Conservation (phyloP, 306 rosid genomes). For the Neltuma alba region DNA sequence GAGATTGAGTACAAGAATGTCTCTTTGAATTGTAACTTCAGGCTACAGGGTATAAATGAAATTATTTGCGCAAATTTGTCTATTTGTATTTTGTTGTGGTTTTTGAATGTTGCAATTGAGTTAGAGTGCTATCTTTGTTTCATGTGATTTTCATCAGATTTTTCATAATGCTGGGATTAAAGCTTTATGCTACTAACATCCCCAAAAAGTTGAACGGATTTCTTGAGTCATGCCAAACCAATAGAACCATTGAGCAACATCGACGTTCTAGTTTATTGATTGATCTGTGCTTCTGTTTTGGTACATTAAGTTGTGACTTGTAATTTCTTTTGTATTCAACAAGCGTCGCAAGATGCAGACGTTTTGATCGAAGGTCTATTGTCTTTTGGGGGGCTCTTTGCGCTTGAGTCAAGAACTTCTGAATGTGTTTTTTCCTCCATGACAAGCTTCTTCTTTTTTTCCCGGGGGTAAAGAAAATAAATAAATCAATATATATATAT, state of each 20-base stretch:
- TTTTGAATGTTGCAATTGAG: neutral
- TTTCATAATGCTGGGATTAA: neutral
- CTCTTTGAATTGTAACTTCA: neutral
- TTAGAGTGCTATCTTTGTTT: neutral
- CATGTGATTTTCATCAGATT: neutral
- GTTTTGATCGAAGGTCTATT: neutral
- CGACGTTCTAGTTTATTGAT: neutral
- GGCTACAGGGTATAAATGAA: slow-evolving; percentile 4
- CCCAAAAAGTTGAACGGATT: neutral
- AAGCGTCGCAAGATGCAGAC: neutral
- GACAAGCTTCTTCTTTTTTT: too few species aligned
- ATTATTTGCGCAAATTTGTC: neutral
- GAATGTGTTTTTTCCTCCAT: too few species aligned
- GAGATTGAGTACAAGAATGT: neutral
- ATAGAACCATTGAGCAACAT: neutral
- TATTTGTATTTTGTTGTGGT: neutral
- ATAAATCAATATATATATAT: neutral
- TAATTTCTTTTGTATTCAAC: neutral
- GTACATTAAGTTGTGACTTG: neutral
- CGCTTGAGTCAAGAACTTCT: neutral
- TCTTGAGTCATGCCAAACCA: neutral
- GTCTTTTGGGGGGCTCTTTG: neutral
- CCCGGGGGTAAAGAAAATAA: too few species aligned
- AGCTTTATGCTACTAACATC: neutral
- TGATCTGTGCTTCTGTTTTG: neutral